A percentile compares a stretch with the other conserved stretches of the same genome.
Conservation (phyloP, 2,329 filamentous ascomycete species). For the Colletotrichum tabaci region DNA sequence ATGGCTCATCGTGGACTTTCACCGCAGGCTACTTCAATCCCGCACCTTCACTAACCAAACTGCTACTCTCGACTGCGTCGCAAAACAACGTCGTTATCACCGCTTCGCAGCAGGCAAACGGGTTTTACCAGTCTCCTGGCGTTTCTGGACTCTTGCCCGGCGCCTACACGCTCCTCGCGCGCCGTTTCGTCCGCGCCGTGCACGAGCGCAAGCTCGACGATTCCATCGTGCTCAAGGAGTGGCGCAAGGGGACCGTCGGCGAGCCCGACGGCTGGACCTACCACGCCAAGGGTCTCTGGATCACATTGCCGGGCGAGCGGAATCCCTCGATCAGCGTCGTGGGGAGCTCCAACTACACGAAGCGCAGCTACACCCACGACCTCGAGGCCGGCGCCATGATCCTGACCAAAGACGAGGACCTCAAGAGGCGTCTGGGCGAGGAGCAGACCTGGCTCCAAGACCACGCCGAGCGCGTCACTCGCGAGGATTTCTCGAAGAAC, state of each 20-base stretch:
- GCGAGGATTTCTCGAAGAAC: constrained; percentile 83
- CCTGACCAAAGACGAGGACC: constrained; percentile 80
- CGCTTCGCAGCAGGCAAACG: constrained; percentile 93
- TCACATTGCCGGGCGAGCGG: constrained; percentile 77
- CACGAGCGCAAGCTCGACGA: constrained; percentile 62
- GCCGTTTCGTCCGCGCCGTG: constrained; percentile 80
- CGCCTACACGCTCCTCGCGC: constrained; percentile 91
- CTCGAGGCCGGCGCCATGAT: constrained; percentile 91
- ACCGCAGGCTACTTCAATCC: constrained; percentile 99
- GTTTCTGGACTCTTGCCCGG: constrained; percentile 91
- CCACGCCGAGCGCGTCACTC: constrained; percentile 76
- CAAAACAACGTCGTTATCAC: constrained; percentile 87
- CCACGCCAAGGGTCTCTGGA: constrained; percentile 96
- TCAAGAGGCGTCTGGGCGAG: constrained; percentile 81
- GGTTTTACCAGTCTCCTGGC: constrained; percentile 91
- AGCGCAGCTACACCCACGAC: constrained; percentile 92
- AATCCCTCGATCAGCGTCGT: constrained; percentile 85
- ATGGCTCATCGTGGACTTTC: constrained; percentile 89
- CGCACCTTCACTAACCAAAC: constrained; percentile 83
- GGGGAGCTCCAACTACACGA: constrained; percentile 96
- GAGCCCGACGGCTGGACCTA: constrained; percentile 94
- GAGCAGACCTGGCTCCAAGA: constrained; percentile 87
- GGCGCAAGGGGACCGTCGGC: constrained; percentile 86
- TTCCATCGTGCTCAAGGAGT: constrained; percentile 85
- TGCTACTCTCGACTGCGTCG: constrained; percentile 82